A percentile compares a stretch with the other conserved stretches of the same genome.
Conservation (phyloP, 768 basidiomycete genomes). For the Paxillus rubicundulus region DNA sequence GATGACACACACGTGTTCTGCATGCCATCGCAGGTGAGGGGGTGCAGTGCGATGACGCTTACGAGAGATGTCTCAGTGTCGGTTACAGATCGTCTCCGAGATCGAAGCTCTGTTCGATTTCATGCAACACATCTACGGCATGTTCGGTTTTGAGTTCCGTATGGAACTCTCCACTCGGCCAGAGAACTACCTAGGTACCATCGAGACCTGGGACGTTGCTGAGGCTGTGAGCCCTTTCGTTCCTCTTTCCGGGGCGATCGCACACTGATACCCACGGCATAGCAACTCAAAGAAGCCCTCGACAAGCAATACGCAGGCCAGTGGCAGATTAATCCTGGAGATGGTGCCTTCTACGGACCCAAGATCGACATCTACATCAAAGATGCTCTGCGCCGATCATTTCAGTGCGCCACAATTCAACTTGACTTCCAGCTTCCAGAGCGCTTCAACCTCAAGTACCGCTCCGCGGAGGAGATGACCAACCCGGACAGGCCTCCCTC, state of each 20-base stretch:
- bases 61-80: neutral
- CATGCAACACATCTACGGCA: conserved; percentile 88
- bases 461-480: conserved; percentile 61
- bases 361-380: conserved; percentile 98
- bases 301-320: conserved; percentile 83
- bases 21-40: conserved; percentile 78
- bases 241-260: neutral
- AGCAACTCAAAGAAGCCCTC: conserved; percentile 84
- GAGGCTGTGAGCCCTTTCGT: conserved; percentile 58
- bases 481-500: conserved; percentile 52
- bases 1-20: conserved; percentile 99
- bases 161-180: conserved; percentile 95
- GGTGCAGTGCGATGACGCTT: neutral
- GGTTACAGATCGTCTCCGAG: conserved; percentile 75
- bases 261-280: conserved; percentile 10
- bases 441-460: conserved; percentile 93
- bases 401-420: conserved; percentile 98
- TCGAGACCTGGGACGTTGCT: conserved; percentile 89
- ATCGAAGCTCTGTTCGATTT: conserved; percentile 89
- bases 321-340: conserved; percentile 93
- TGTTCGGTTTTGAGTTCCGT: conserved; percentile 93
- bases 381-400: conserved; percentile 88
- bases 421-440: conserved; percentile 98
- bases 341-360: conserved; percentile 99
- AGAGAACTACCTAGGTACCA: conserved; percentile 85